Conservation (phyloP, 1,139 yeast genomes). For the Scheffersomyces segobiensis region DNA sequence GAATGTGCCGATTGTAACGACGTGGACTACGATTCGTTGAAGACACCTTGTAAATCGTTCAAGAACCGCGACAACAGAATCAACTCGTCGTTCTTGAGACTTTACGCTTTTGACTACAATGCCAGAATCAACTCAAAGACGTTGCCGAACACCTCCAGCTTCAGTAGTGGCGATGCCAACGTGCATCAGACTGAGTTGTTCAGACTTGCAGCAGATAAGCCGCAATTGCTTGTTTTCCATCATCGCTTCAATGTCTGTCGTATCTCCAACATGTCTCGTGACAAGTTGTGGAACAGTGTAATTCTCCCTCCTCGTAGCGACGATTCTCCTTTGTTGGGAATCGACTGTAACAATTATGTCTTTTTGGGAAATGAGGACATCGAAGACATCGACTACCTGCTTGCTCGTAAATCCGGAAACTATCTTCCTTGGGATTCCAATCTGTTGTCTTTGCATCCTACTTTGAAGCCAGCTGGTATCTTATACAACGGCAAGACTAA, state of each 20-base stretch:
- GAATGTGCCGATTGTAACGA: background rate
- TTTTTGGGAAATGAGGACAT: conserved; percentile 14
- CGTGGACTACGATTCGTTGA: conserved; percentile 4
- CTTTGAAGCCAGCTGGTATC: conserved; percentile 40
- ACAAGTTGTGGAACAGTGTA: conserved; percentile 52
- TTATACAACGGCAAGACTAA: conserved; percentile 21
- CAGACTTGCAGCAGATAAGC: conserved; percentile 12
- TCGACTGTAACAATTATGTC: conserved; percentile 24
- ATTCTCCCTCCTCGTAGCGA: conserved; percentile 50
- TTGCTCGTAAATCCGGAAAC: conserved; percentile 9
- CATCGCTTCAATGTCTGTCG: conserved; percentile 25
- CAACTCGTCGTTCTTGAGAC: conserved; percentile 43
- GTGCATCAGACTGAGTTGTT: conserved; percentile 16
- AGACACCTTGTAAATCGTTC: conserved; percentile 14
- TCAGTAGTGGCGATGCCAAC: conserved; percentile 16
- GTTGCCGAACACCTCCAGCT: conserved; percentile 30
- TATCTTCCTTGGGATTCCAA: conserved; percentile 42
- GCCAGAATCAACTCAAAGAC: conserved; percentile 29
- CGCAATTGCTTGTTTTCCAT: conserved; percentile 29
- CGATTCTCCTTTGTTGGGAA: conserved; percentile 24
- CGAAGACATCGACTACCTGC: conserved; percentile 4
- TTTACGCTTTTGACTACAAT: conserved; percentile 48
- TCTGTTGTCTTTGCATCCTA: conserved; percentile 7
- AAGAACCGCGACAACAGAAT: conserved; percentile 48
- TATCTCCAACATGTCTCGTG: conserved; percentile 39